These are phyloP conservation scores for Tieghemostelium lacteum DNA, from an alignment of 78 protist genomes.

Conservation along the genomic window DNA sequence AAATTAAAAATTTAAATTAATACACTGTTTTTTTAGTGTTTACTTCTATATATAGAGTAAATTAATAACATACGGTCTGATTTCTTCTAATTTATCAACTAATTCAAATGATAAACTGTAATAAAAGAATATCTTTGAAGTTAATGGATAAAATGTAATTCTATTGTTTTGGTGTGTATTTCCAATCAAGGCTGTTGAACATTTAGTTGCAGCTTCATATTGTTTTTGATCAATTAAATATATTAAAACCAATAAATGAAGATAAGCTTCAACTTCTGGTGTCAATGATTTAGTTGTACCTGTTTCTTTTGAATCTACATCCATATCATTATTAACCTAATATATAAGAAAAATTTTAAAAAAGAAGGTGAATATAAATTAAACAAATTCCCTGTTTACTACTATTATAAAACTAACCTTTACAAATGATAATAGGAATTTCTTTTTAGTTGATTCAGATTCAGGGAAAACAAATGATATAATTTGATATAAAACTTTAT, in stretches of 20 bases:
- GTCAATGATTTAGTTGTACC: background rate
- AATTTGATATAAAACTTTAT: constrained; percentile 18
- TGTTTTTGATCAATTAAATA: constrained; percentile 83
- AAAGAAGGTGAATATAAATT: background rate
- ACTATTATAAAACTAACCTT: background rate
- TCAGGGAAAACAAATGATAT: constrained; percentile 10
- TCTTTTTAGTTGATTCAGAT: background rate
- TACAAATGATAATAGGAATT: constrained; percentile 16
- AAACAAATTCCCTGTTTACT: background rate
- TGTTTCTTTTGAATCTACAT: constrained; percentile 18
- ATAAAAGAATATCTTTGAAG: constrained; percentile 86
- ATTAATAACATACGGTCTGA: constrained; percentile 64
- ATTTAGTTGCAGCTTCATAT: constrained; percentile 26
- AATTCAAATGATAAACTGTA: constrained; percentile 78
- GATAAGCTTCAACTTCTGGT: constrained; percentile 87
- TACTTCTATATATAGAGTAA: background rate
- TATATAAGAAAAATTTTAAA: background rate
- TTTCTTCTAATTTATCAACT: constrained; percentile 23
- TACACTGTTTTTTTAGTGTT: background rate
- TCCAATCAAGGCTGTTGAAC: constrained; percentile 62
- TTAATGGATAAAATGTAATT: constrained; percentile 85
- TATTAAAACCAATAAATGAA: constrained; percentile 80
- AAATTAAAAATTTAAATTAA: background rate
- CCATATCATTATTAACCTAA: constrained; percentile 4
- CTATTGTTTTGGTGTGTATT: constrained; percentile 51